Evolutionary conservation across 1,284 basidiomycete genomes (phyloP), one percentile per base, ranked within the genome.

Genomic region (Microbotryum intermedium): DNA sequence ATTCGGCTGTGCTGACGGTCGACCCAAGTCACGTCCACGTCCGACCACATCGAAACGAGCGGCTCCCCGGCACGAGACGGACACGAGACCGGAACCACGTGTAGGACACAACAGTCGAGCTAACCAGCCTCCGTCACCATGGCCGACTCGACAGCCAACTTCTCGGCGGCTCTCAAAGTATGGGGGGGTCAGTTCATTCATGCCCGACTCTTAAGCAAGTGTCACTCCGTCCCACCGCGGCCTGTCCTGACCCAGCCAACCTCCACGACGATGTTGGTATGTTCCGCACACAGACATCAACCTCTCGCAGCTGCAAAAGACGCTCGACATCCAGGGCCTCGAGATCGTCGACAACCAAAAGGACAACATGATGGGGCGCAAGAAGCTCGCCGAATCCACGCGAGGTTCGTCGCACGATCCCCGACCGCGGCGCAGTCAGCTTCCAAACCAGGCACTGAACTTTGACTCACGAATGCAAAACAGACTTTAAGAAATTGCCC

Each of bases 281-380:
- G n/a, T 30, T 20, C 30, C n/a, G 9, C 21, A 1, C 5, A 30
- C 69, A 95, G 91, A 85, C 69, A 87, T 97, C 72, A 87, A 88
- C 74, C 81, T 95, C 52, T 78, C 84, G 29, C 89, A 94, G 67
- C 80, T 95, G n/a, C 91, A 97, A 76, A 92, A 90, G 79, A 86
- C 84, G 7, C 81, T 95, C 54, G 91, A 95, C 75, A 79, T 81
- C 20, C 92, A 93, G 65, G 91, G 92, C 1, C 80, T 95, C 48
- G 90, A 95, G 76, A 79, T 95, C 10, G 92, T 95, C n/a, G 90
- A 95, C 78, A 91, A 92, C 76, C 91, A 95, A 79, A 95, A 94
- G 78, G 92, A 95, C 78, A 90, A 87, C 69, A 81, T 95, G 52
- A 80, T 95, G 2, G 90, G 90, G n/a, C 81, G 93, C 47, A 97